Evolutionary conservation across 2,329 filamentous ascomycete species (phyloP), one percentile per base, ranked within the genome.

Genomic region (Madurella mycetomatis): DNA sequence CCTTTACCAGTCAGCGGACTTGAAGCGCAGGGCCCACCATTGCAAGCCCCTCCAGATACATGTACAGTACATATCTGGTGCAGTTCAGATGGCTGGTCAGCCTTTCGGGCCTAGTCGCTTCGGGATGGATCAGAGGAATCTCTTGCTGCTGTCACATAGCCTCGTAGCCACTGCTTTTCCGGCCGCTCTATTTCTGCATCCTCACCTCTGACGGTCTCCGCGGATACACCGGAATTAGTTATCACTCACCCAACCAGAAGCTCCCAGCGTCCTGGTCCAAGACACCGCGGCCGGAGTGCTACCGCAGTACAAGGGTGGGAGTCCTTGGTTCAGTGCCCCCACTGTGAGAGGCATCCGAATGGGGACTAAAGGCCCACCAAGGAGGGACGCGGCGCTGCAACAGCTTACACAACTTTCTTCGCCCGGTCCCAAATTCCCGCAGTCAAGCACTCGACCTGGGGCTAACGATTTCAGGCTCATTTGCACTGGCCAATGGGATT

Each of bases 391-490:
- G 19, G 25, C 32, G 34, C 37, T 39, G 45, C 40, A 48, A 51
- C 25, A 41, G 47, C 51, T 51, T 54, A 53, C 52, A 51, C 53
- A 54, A 54, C 43, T 44, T 44, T 47, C 50, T 53, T 45, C 11
- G 34, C 11, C 34, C 13, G 34, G 13, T 42, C 45, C 47, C 56
- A 60, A 62, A 62, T 62, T 60, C 56, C 56, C 60, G 58, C 60
- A 62, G 34, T 44, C 39, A 41, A 50, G 49, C 46, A 32, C 41
- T 43, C 44, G 13, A 34, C 46, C 43, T 45, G 52, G 43, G 52
- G 49, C 47, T 57, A 55, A 46, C 18, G 53, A 58, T 37, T 59
- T 62, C 58, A 60, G 60, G 52, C 56, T 62, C 47, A 57, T 60
- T 49, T 48, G 11, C 9, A 19, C 41, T 17, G 49, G 43, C 60